Conservation (phyloP, 257 asterid species). For the Oldenlandia corymbosa region DNA sequence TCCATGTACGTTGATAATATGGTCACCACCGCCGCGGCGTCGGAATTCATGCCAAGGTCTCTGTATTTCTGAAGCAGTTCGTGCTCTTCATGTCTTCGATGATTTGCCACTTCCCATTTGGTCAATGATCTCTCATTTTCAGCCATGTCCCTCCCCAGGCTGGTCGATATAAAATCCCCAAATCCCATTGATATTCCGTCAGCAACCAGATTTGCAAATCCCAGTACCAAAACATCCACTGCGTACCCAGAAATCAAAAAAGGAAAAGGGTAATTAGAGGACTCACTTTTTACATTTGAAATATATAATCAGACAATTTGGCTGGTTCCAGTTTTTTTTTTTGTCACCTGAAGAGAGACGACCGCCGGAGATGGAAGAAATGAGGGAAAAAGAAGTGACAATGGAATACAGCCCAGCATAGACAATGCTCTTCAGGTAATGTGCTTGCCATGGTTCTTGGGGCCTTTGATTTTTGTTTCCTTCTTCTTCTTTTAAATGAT, state of each 20-base stretch:
- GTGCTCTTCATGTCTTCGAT: slow-evolving; percentile 29
- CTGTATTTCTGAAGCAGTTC: slow-evolving; percentile 37
- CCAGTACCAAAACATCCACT: slow-evolving; percentile 71
- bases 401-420: slow-evolving; percentile 69
- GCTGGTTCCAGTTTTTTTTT: too few species aligned
- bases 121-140: slow-evolving; percentile 46
- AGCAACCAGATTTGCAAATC: slow-evolving; percentile 70
- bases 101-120: slow-evolving; percentile 56
- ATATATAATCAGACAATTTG: too few species aligned
- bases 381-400: slow-evolving; percentile 62
- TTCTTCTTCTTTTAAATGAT: slow-evolving; percentile 13
- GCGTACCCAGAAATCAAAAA: slow-evolving; percentile 13
- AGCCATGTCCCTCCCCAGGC: slow-evolving; percentile 56
- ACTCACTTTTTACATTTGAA: too few species aligned
- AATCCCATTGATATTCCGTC: slow-evolving; percentile 84
- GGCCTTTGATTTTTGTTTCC: slow-evolving; percentile 34
- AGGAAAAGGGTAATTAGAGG: too few species aligned
- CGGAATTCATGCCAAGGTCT: slow-evolving; percentile 47
- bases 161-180: slow-evolving; percentile 62
- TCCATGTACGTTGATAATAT: slow-evolving; percentile 50
- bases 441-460: slow-evolving; percentile 67
- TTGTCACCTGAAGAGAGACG: slow-evolving; percentile 66
- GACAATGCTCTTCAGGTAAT: slow-evolving; percentile 58
- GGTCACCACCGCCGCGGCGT: slow-evolving; percentile 48
- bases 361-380: slow-evolving; percentile 80